phyloP scores from a whole-genome alignment of 1,284 basidiomycete species.

The Omphalotus olearius region DNA sequence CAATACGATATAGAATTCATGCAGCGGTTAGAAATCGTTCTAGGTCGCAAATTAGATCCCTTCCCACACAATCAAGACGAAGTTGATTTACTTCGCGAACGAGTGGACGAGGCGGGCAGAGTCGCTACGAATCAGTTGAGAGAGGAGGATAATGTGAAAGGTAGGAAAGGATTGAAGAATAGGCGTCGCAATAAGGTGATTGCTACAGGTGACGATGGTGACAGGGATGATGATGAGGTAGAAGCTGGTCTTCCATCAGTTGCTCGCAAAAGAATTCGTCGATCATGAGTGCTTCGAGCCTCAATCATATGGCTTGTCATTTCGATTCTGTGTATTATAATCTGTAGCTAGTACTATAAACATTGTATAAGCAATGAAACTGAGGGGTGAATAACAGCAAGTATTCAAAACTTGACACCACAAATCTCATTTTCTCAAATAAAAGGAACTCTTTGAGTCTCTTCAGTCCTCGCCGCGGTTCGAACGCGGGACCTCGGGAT shows the following conservation, averaged over 20 bases:
- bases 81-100: slow-evolving; percentile 82
- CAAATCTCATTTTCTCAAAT: no score
- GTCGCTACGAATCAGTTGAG: slow-evolving; percentile 81
- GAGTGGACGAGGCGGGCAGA: slow-evolving; percentile 87
- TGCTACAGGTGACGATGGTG: slow-evolving; percentile 61
- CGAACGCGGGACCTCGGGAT: no score
- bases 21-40: slow-evolving; percentile 68
- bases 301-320: no score
- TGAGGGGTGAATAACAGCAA: no score
- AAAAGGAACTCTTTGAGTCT: no score
- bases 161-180: slow-evolving; percentile 5
- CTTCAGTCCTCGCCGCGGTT: no score
- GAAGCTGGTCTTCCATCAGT: slow-evolving; percentile 75
- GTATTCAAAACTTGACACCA: no score
- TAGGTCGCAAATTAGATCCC: slow-evolving; percentile 89
- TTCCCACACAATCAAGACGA: slow-evolving; percentile 93
- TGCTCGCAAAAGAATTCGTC: slow-evolving; percentile 52
- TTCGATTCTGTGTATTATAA: no score
- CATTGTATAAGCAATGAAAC: no score
- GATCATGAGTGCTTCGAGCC: no score
- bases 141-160: slow-evolving; percentile 39
- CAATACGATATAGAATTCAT: slow-evolving; percentile 9
- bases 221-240: slow-evolving; percentile 83
- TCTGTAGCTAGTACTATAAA: no score
- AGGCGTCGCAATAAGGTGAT: slow-evolving; percentile 30